Evolutionary conservation across 345 rosid genomes (phyloP), one percentile per base, ranked within the genome.

Genomic region (Citropsis articulata): DNA sequence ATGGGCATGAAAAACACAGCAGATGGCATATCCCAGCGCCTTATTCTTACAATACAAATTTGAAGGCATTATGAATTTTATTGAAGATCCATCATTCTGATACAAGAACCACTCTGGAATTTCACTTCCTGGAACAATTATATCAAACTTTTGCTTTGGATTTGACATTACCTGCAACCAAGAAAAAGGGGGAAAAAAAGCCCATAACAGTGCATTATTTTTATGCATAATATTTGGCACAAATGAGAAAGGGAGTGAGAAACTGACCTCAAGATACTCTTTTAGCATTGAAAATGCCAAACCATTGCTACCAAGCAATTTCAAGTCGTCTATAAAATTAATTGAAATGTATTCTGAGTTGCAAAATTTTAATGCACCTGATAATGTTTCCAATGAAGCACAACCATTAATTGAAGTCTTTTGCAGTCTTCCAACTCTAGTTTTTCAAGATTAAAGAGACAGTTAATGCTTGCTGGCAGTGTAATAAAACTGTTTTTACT

Each of bases 351-450:
- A 70, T 36, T 78, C 66, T 3, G 74, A 25, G 25, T 72, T 67
- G 75, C 27, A 65, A 1, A 33, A 28, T 8, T 67, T 71, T 12
- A 71, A 82, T 67, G 66, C 55, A 61, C 67, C 57, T 13, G 77
- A 6, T 27, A 79, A 71, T n/a, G 28, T 71, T 72, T 82, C 82
- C 33, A 82, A 22, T 7, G 75, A 76, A 45, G 60, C 45, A 30
- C 85, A 79, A 16, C 60, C 65, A 9, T 9, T 33, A 69, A 73
- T 69, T 35, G 62, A 25, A 85, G 82, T 71, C 22, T 70, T 72
- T 72, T 66, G 73, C 86, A 80, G 65, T 35, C 53, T 30, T 66
- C 66, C 69, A 83, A 50, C 21, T 59, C 38, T 0, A 76, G 77
- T 8, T 33, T 59, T 62, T 1, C 8, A 31, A 83, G 79, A 40